Evolutionary conservation across 176 grass and related monocot species (phyloP).

Genomic region (Musa acuminata): DNA sequence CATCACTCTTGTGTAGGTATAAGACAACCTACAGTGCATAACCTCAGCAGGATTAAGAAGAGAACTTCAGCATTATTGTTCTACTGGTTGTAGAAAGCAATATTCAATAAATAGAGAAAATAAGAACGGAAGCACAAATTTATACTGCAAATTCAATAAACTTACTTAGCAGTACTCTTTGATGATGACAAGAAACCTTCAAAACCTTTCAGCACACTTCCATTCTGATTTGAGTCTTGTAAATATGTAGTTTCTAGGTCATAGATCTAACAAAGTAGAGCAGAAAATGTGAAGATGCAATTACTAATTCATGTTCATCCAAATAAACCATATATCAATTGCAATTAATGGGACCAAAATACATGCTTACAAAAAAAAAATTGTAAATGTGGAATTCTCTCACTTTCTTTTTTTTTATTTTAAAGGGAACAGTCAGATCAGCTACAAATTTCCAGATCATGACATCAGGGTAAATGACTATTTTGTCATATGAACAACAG

Average conservation of each 20-base stretch:
- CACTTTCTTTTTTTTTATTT: too few species aligned
- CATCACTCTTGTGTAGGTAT: too few species aligned
- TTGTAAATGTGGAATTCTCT: too few species aligned
- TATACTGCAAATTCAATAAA: neutral
- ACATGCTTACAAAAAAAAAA: neutral
- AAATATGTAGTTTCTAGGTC: conserved; percentile 96
- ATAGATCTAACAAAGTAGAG: conserved; percentile 51
- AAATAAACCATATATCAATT: neutral
- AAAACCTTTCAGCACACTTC: conserved; percentile 91
- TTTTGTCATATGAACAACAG: too few species aligned
- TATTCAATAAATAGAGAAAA: conserved; percentile 11
- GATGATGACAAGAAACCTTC: conserved; percentile 94
- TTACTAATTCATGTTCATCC: neutral
- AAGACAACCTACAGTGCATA: too few species aligned
- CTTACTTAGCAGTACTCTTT: conserved; percentile 90
- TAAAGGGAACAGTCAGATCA: too few species aligned
- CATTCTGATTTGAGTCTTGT: conserved; percentile 93
- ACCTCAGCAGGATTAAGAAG: too few species aligned
- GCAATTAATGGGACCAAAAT: neutral
- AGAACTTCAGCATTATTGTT: too few species aligned
- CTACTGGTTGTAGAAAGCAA: neutral
- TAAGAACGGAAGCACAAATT: neutral
- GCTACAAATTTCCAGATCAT: too few species aligned
- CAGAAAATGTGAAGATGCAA: neutral
- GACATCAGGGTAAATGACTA: too few species aligned